phyloP scores from a whole-genome alignment of 176 grass and related monocot genomes.

The Musa beccarii region DNA sequence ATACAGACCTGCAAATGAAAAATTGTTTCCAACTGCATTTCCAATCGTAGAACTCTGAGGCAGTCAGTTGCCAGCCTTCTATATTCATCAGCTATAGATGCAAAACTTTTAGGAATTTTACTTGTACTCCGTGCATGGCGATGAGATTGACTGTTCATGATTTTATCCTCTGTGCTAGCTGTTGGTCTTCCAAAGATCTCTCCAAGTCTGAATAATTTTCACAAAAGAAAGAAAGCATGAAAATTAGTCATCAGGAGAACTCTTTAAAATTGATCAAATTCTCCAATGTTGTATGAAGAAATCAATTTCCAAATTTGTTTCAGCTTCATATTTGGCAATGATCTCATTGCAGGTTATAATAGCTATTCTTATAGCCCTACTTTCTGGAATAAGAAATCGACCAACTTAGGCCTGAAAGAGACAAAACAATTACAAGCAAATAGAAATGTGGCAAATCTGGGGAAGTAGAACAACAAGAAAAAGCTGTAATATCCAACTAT shows the following conservation, averaged over 20 bases:
- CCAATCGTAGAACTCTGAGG: slow-evolving; percentile 80
- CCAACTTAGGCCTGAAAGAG: too few relatives aligned
- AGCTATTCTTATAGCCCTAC: too few relatives aligned
- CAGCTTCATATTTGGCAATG: too few relatives aligned
- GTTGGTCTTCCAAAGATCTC: slow-evolving; percentile 57
- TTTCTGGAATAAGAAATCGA: too few relatives aligned
- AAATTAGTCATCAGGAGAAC: slow-evolving; percentile 9
- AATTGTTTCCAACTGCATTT: slow-evolving; percentile 92
- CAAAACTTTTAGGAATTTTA: slow-evolving; percentile 70
- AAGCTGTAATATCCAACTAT: too few relatives aligned
- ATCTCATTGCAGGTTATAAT: too few relatives aligned
- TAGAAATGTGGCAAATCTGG: too few relatives aligned
- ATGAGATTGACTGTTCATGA: slow-evolving; percentile 26
- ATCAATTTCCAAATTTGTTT: too few relatives aligned
- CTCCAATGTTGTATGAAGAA: too few relatives aligned
- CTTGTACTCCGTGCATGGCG: slow-evolving; percentile 45
- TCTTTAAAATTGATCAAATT: neutral
- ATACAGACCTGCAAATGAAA: slow-evolving; percentile 83
- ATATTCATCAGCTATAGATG: slow-evolving; percentile 72
- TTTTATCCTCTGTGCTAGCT: slow-evolving; percentile 31
- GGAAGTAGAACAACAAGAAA: too few relatives aligned
- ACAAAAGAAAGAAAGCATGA: neutral
- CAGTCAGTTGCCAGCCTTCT: slow-evolving; percentile 83
- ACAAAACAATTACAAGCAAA: too few relatives aligned
- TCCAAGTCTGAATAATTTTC: slow-evolving; percentile 46